Evolutionary conservation across 306 rosid genomes (phyloP), one percentile per base, ranked within the genome.

Genomic region (Prunus kanzakura): DNA sequence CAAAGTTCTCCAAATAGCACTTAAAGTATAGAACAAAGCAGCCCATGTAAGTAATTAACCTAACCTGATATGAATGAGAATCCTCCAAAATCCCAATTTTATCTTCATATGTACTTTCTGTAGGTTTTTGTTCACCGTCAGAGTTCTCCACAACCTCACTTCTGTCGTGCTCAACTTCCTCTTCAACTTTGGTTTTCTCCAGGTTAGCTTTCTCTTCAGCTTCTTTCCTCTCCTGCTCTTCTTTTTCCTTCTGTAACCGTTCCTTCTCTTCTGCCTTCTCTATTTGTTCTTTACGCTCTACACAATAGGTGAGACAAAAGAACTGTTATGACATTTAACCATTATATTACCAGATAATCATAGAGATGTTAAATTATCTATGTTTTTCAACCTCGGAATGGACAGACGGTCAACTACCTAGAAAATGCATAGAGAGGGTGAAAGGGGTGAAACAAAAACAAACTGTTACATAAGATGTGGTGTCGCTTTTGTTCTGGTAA

Each of bases 241-340:
- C 85, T 71, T 80, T 82, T 72, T 86, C 97, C 84, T 83, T 92
- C 82, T 20, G 81, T 55, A 90, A 78, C 9, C 90, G 97, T 70
- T 90, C 97, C 84, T 87, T 87, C 92, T 91, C 97, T 85, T 92
- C 99, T 30, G 84, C 93, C 90, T 89, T 92, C 69, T 92, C 99
- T 83, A 96, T 90, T 80, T 88, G 96, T 83, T 96, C 99, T 80
- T 92, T 96, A 76, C 82, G 98, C 75, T 96, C 99, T 96, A 79
- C 72, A 85, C 52, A 72, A 69, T 30, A 85, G 70, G 78, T 49
- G 67, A 75, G 25, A 55, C 14, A 51, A 77, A 63, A 63, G 35
- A 46, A 54, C 51, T 54, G 18, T 77, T 76, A 69, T 10, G 25
- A 51, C 9, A 15, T 74, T 52, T 67, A 52, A 68, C 55, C 62